These are phyloP conservation scores for Magnolia kwangsiensis DNA, from an alignment of 164 flowering plant genomes.

Conservation along the genomic window DNA sequence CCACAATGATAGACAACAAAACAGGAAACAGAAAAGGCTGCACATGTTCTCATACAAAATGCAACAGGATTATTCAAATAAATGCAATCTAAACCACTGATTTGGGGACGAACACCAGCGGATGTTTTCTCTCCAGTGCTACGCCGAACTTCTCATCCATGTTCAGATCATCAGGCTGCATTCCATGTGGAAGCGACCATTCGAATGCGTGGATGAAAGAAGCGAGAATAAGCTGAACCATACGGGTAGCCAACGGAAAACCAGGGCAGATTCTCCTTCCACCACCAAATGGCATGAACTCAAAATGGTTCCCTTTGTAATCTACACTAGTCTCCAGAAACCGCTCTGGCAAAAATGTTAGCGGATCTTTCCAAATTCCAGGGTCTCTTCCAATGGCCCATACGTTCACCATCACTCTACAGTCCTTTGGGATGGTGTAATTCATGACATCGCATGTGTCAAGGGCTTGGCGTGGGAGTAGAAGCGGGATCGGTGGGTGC, in stretches of 20 bases:
- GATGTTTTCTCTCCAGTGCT: slow-evolving; percentile 7
- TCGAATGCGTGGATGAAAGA: slow-evolving; percentile 9
- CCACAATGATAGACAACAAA: too few relatives aligned
- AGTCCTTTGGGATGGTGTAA: slow-evolving; percentile 7
- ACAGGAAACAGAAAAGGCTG: too few relatives aligned
- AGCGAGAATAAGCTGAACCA: slow-evolving; percentile 4
- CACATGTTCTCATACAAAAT: too few relatives aligned
- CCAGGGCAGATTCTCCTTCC: slow-evolving; percentile 15
- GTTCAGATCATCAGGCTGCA: slow-evolving; percentile 3
- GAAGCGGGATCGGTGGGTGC: slow-evolving; percentile 11
- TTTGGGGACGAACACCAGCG: slow-evolving; percentile 10
- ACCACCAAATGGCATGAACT: background rate
- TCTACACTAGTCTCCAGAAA: background rate
- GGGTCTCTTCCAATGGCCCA: slow-evolving; percentile 15
- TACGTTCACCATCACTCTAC: background rate
- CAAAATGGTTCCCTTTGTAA: slow-evolving; percentile 7
- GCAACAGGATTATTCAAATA: too few relatives aligned
- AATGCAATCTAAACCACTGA: background rate
- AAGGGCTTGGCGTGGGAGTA: slow-evolving; percentile 1
- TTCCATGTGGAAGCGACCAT: slow-evolving; percentile 8
- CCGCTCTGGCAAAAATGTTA: slow-evolving; percentile 1
- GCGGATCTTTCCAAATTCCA: slow-evolving; percentile 13
- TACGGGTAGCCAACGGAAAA: background rate
- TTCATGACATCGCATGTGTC: background rate
- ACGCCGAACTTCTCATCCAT: slow-evolving; percentile 15